phyloP scores from a whole-genome alignment of 441 rosid species.

The Aleurites moluccanus region DNA sequence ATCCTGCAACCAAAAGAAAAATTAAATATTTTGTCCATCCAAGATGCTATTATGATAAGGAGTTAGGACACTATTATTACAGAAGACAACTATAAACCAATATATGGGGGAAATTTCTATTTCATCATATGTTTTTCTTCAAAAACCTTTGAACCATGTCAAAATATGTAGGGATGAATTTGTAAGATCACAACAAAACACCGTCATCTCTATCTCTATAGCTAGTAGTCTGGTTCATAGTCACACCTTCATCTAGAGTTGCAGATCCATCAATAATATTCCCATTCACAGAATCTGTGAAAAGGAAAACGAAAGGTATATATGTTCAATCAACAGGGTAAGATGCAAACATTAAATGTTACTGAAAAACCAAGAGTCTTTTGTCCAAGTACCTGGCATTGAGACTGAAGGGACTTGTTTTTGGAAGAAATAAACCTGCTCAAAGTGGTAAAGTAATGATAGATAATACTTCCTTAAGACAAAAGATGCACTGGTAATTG shows the following conservation, averaged over 20 bases:
- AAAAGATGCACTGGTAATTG: slow-evolving; percentile 86
- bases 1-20: slow-evolving; percentile 32
- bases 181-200: too few relatives aligned
- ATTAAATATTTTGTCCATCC: slow-evolving; percentile 1
- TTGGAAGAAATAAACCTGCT: slow-evolving; percentile 63
- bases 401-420: slow-evolving; percentile 44
- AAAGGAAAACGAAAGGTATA: slow-evolving; percentile 10
- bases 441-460: slow-evolving; percentile 62
- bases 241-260: slow-evolving; percentile 27
- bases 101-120: neutral
- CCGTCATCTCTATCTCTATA: too few relatives aligned
- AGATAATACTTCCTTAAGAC: slow-evolving; percentile 73
- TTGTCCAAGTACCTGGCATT: slow-evolving; percentile 42
- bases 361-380: slow-evolving; percentile 3
- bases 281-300: slow-evolving; percentile 32
- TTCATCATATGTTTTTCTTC: neutral
- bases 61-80: neutral
- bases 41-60: neutral
- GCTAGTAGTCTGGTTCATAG: slow-evolving; percentile 19
- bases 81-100: neutral
- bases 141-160: neutral
- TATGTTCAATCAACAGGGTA: neutral
- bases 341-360: neutral
- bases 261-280: slow-evolving; percentile 39
- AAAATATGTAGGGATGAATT: neutral